Conservation (phyloP, 2,329 filamentous ascomycete genomes). For the Epicoccum nigrum region DNA sequence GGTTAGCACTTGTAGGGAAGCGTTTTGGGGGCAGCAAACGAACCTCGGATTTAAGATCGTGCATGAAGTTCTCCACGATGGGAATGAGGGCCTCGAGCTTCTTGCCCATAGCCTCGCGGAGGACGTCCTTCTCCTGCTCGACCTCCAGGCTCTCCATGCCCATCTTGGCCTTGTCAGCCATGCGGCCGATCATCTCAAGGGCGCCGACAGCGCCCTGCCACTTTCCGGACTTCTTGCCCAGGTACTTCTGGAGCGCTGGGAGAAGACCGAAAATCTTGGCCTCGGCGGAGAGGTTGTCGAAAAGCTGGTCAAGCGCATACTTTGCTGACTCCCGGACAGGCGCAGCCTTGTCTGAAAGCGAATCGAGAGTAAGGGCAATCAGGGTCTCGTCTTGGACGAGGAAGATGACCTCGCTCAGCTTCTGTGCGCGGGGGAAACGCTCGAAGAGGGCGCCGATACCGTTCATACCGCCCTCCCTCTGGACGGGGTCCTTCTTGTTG, state of each 20-base stretch:
- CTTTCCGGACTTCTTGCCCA: conserved; percentile 85
- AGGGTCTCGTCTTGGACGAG: conserved; percentile 80
- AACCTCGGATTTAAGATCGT: conserved; percentile 85
- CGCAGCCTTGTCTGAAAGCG: conserved; percentile 85
- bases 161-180: conserved; percentile 94
- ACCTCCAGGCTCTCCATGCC: conserved; percentile 83
- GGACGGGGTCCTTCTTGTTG: conserved; percentile 91
- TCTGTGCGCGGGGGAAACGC: conserved; percentile 78
- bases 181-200: conserved; percentile 82
- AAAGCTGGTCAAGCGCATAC: conserved; percentile 90
- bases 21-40: neutral
- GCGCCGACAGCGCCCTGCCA: conserved; percentile 96
- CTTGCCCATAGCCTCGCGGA: conserved; percentile 89
- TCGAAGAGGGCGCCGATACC: conserved; percentile 93
- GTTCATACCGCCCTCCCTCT: conserved; percentile 91
- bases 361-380: conserved; percentile 76
- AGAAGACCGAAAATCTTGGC: conserved; percentile 82
- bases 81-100: conserved; percentile 88
- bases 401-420: conserved; percentile 79
- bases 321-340: conserved; percentile 90
- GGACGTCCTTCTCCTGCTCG: conserved; percentile 83
- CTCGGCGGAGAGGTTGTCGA: conserved; percentile 78
- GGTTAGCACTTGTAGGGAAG: conserved; percentile 11
- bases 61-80: conserved; percentile 90
- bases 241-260: conserved; percentile 75